Evolutionary conservation across 2,329 filamentous ascomycete genomes (phyloP).

Genomic region (Bipolaris sorokiniana): DNA sequence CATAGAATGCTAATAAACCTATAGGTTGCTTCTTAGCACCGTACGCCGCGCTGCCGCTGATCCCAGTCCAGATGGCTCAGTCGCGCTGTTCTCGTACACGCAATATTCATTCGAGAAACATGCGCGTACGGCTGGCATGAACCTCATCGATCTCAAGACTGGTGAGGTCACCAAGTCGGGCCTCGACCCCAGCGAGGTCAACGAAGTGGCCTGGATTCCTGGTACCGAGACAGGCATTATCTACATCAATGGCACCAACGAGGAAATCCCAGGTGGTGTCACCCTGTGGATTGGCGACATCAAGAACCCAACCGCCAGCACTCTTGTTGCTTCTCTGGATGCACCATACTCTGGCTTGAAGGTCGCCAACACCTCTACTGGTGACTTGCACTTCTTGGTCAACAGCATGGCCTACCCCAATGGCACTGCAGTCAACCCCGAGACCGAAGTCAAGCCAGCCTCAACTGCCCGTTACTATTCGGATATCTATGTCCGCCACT

Average conservation of each 20-base stretch:
- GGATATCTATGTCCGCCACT: slow-evolving; percentile 78
- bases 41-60: slow-evolving; percentile 71
- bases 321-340: slow-evolving; percentile 50
- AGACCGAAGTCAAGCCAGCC: slow-evolving; percentile 62
- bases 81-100: slow-evolving; percentile 71
- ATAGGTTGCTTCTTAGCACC: slow-evolving; percentile 66
- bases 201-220: slow-evolving; percentile 44
- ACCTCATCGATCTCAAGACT: slow-evolving; percentile 42
- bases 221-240: slow-evolving; percentile 60
- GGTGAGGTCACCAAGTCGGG: slow-evolving; percentile 42
- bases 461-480: slow-evolving; percentile 75
- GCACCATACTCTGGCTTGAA: slow-evolving; percentile 59
- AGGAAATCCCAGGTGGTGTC: slow-evolving; percentile 53
- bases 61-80: slow-evolving; percentile 69
- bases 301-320: slow-evolving; percentile 37
- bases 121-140: slow-evolving; percentile 60
- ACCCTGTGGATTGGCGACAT: slow-evolving; percentile 47
- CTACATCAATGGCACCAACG: slow-evolving; percentile 69
- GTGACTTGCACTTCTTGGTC: slow-evolving; percentile 55
- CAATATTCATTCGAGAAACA: slow-evolving; percentile 82
- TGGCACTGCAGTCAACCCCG: slow-evolving; percentile 72
- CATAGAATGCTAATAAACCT: not conserved
- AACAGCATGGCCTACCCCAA: slow-evolving; percentile 69
- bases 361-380: slow-evolving; percentile 50
- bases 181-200: slow-evolving; percentile 42